Base-by-base conservation (phyloP, 1,284 basidiomycete species). In the Leccinum griseonigrum region DNA sequence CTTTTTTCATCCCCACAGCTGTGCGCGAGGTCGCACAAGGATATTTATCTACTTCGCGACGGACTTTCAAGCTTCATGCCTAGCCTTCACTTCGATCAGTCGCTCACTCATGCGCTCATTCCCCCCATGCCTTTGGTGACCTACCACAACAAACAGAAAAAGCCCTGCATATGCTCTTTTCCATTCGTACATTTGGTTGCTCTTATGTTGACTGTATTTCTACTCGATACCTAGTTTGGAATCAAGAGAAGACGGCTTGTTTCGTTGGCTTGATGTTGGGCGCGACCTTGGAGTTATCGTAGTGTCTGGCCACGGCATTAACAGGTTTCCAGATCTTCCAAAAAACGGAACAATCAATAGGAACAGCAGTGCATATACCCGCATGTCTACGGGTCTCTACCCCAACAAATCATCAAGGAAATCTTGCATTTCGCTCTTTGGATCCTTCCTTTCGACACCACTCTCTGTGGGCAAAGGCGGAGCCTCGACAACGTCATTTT, bases 401-500 rank as follows among this genome's bases (percentile, higher is more conserved):
- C 72, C 70, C 11, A 91, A 71, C 3, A 92, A 69, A 58, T 90
- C 88, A 63, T 91, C 90, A 38, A 91, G 73, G 67, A 90, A 91
- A 51, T 85, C 85, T 73, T 91, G 83, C 87, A 91, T 87, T 53
- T 85, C 79, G 40, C 76, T 76, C 68, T 85, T 86, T 18, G 81
- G 76, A 43, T 77, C 75, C 70, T 85, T 85, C 18, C 82, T 84
- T 14, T 72, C 69, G 18, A 66, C 62, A 3, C 62, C 63, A 3
- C 62, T 67, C 66, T 78, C 50, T 64, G 68, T 57, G 67, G 70
- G 87, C 6, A 90, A 76, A 5, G 83, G 83, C 1, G 88, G 88
- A 0, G 86, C 85, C 57, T 84, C 81, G 28, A 80, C 69, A 56
- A 78, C 74, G 57, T 67, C 66, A 57, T 74, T 76, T 66, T 74